phyloP scores from a whole-genome alignment of 139 green algal genomes.

The Eudorina sp. region DNA sequence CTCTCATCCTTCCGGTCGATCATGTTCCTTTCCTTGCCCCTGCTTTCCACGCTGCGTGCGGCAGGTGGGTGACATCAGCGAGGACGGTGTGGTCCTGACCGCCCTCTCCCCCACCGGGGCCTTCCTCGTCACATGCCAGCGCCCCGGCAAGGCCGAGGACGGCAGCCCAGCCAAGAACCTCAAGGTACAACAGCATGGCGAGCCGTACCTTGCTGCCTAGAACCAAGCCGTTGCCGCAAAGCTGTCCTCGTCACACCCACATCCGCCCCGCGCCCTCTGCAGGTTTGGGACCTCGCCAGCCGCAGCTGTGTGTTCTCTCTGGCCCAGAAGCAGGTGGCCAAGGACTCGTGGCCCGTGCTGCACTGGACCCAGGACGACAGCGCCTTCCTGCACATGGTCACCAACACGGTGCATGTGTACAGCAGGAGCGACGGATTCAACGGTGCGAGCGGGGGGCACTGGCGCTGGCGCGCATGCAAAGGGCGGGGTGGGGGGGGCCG shows the following conservation, averaged over 20 bases:
- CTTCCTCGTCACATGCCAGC: slow-evolving; percentile 77
- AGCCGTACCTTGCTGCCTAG: not conserved
- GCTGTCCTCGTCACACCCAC: too few species aligned
- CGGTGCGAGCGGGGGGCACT: slow-evolving; percentile 65
- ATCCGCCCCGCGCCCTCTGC: not conserved
- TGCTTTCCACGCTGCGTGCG: too few species aligned
- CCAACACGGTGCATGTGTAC: slow-evolving; percentile 93
- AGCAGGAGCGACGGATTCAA: slow-evolving; percentile 65
- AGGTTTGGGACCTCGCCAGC: slow-evolving; percentile 74
- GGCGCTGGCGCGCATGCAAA: too few species aligned
- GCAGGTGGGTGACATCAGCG: slow-evolving; percentile 10
- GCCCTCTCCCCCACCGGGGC: slow-evolving; percentile 60
- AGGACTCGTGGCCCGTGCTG: slow-evolving; percentile 82
- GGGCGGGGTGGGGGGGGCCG: too few species aligned
- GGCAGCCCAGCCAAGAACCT: slow-evolving; percentile 75
- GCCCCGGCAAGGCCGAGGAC: slow-evolving; percentile 63
- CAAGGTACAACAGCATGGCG: slow-evolving; percentile 56
- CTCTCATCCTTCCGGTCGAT: not conserved
- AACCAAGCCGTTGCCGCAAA: too few species aligned
- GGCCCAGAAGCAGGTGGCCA: slow-evolving; percentile 73
- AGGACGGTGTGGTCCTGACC: slow-evolving; percentile 56
- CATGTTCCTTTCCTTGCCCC: too few species aligned
- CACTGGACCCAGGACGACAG: slow-evolving; percentile 85
- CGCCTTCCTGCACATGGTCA: slow-evolving; percentile 76
- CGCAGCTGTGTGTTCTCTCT: slow-evolving; percentile 64